phyloP scores from a whole-genome alignment of 495 filamentous ascomycete genomes.

The Aspergillus campestris region DNA sequence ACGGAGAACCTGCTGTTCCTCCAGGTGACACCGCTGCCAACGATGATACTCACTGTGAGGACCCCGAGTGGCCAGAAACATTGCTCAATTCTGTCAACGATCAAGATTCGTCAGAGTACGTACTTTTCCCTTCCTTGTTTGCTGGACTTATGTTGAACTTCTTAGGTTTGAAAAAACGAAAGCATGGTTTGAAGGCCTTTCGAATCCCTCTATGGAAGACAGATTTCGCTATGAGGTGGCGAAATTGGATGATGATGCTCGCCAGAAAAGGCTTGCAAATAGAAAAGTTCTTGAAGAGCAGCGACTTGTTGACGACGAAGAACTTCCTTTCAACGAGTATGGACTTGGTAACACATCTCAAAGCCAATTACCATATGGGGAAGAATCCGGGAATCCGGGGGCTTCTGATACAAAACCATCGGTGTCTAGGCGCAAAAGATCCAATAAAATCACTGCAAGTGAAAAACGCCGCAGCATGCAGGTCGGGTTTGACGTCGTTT shows the following conservation, averaged over 20 bases:
- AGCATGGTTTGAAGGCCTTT: not conserved
- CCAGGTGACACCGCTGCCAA: not conserved
- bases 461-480: slow-evolving; percentile 9
- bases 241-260: slow-evolving; percentile 1
- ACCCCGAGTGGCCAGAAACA: not conserved
- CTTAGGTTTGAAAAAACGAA: slow-evolving; percentile 5
- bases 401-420: not conserved
- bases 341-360: not conserved
- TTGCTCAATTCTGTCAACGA: not conserved
- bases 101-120: not conserved
- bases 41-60: not conserved
- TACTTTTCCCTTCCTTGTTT: no score
- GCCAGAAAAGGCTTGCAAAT: not conserved
- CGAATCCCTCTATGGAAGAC: slow-evolving; percentile 1
- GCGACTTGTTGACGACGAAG: not conserved
- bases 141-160: not conserved
- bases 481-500: slow-evolving; percentile 7
- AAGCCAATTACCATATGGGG: not conserved
- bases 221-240: slow-evolving; percentile 2
- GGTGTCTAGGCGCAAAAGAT: not conserved
- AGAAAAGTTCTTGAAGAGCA: not conserved
- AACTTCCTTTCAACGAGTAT: not conserved
- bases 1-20: not conserved
- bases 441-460: slow-evolving; percentile 7
- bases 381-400: not conserved